Percentiles rank a stretch among this genome's conserved stretches.
These are phyloP conservation scores for Phytophthora ramorum DNA, from an alignment of 352 stramenopile genomes.

Conservation along the genomic window DNA sequence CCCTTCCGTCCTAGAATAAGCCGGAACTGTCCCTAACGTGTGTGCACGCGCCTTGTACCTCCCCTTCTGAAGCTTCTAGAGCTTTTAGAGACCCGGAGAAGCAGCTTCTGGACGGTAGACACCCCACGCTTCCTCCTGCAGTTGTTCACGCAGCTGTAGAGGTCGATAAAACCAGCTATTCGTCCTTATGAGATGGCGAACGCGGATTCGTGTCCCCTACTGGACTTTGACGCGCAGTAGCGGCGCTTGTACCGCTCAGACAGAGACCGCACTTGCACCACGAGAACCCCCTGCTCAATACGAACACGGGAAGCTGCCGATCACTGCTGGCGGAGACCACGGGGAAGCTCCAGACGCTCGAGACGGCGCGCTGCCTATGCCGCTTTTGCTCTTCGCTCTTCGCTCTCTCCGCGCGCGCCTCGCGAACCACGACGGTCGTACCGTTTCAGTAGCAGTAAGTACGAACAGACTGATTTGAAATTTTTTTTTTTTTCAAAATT, in stretches of 20 bases:
- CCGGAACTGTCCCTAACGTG: slow-evolving; percentile 6
- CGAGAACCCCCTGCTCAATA: slow-evolving; percentile 19
- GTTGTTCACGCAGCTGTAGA: neutral
- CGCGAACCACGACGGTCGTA: slow-evolving; percentile 1
- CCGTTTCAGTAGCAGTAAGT: neutral
- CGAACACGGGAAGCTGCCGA: slow-evolving; percentile 20
- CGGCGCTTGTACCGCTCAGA: slow-evolving; percentile 24
- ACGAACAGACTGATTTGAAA: slow-evolving; percentile 25
- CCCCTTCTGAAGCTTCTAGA: slow-evolving; percentile 14
- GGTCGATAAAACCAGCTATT: neutral
- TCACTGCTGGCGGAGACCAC: slow-evolving; percentile 21
- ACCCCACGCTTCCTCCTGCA: neutral
- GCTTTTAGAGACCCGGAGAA: neutral
- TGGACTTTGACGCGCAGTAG: slow-evolving; percentile 15
- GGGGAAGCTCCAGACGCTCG: slow-evolving; percentile 34
- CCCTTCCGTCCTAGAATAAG: slow-evolving; percentile 5
- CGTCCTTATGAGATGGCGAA: neutral
- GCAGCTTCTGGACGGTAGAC: neutral
- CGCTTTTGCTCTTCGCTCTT: slow-evolving; percentile 40
- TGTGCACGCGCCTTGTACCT: neutral
- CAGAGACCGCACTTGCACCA: slow-evolving; percentile 14
- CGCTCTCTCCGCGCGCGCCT: slow-evolving; percentile 30
- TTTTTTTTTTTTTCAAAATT: slow-evolving; percentile 23
- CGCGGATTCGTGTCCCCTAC: neutral
- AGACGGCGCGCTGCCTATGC: slow-evolving; percentile 36